Evolutionary conservation across 2,329 filamentous ascomycete species (phyloP), one percentile per base, ranked within the genome.

Genomic region (Lithohypha guttulata): DNA sequence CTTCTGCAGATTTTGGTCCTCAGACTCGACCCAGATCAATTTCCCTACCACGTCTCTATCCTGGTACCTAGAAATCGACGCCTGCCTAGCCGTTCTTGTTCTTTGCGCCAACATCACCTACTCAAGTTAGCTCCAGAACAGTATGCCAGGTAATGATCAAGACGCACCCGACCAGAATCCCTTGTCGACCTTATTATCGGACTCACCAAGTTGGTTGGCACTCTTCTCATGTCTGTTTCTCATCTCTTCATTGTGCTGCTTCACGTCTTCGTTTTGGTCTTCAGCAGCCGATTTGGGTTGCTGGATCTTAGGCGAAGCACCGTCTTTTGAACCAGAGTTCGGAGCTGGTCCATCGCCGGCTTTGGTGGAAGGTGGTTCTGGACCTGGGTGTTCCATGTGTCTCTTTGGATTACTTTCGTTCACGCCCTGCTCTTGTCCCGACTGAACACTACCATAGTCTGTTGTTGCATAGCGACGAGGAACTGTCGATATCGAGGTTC

Each of bases 161-260:
- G n/a, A n/a, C n/a, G n/a, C 20, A 52, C 50, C 48, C 31, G 37
- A 29, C 50, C 50, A 52, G 30, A 49, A 52, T 4, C 42, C 32
- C 40, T 52, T 52, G 30, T 51, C 44, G n/a, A 51, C 50, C 41
- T 51, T 50, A 35, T 50, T 50, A 20, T 52, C 49, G 9, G 47
- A 26, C 29, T 52, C 50, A 19, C 39, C 29, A n/a, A 52, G 23
- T 34, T 52, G 50, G 36, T 52, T 50, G 10, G 32, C 32, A 15
- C 14, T 25, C 19, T 33, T 28, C 11, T 42, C 42, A 17, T 15
- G 15, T 22, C 32, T 38, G 20, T 42, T 38, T 23, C 15, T 33
- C 39, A 42, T 38, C 28, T 44, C 39, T 19, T 44, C 39, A 18
- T 42, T 42, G 37, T 52, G 49, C 39, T 51, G 50, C 34, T 36